Conservation (phyloP, 2,329 filamentous ascomycete species). For the Colletotrichum lini region DNA sequence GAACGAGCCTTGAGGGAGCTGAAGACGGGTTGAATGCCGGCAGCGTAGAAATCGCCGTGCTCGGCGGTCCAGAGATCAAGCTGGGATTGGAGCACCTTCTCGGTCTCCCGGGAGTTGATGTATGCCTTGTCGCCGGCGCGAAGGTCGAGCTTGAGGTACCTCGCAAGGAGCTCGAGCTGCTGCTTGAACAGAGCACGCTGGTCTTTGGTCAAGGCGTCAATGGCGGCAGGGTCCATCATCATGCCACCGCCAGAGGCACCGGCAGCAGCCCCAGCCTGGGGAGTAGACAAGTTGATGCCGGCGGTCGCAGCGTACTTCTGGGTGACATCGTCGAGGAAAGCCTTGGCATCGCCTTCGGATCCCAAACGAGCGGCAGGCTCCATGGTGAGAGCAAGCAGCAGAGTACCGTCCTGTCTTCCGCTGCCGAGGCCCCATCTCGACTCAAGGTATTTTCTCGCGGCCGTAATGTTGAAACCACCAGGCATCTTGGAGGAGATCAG, state of each 20-base stretch:
- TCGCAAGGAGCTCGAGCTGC: conserved; percentile 93
- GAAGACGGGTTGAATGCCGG: conserved; percentile 95
- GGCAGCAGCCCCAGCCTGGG: conserved; percentile 80
- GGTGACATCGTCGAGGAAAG: conserved; percentile 88
- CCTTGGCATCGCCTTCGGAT: conserved; percentile 91
- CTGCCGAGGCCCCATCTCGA: conserved; percentile 90
- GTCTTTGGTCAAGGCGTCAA: conserved; percentile 97
- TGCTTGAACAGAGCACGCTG: conserved; percentile 98
- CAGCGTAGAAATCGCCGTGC: conserved; percentile 96
- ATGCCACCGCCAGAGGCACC: conserved; percentile 83
- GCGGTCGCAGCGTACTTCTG: conserved; percentile 90
- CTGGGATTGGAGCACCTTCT: conserved; percentile 90
- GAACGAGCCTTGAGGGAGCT: conserved; percentile 93
- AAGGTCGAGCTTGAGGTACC: conserved; percentile 97
- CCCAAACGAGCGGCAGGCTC: conserved; percentile 91
- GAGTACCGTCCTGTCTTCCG: conserved; percentile 91
- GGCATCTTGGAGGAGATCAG: conserved; percentile 99
- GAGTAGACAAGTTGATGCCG: conserved; percentile 86
- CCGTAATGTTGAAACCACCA: conserved; percentile 98
- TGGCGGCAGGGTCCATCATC: conserved; percentile 99
- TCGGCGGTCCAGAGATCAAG: conserved; percentile 95
- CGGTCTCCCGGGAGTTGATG: conserved; percentile 85
- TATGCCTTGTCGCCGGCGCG: conserved; percentile 96
- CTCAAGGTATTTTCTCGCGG: conserved; percentile 94
- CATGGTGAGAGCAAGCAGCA: conserved; percentile 91